Conservation (phyloP, 768 basidiomycete species). For the Phlegmacium glaucopus region DNA sequence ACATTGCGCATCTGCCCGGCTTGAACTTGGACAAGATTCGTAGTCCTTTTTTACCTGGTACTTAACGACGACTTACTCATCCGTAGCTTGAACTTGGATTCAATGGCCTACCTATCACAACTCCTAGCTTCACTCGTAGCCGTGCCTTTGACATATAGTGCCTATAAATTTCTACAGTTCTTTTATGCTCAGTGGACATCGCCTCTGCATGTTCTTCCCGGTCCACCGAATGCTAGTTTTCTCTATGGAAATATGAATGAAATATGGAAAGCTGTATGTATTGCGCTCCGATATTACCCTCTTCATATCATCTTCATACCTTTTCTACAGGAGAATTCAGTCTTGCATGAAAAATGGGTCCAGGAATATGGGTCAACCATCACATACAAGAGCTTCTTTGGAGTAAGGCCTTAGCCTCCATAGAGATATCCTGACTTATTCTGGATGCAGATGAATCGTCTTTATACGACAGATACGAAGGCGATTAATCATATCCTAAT, state of each 20-base stretch:
- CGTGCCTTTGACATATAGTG: conserved; percentile 23
- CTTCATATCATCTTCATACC: neutral
- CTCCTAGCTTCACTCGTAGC: conserved; percentile 18
- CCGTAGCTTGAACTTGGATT: too few species aligned
- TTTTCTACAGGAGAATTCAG: conserved; percentile 29
- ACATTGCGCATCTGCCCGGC: too few species aligned
- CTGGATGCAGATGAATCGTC: conserved; percentile 27
- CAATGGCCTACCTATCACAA: too few species aligned
- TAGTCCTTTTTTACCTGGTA: too few species aligned
- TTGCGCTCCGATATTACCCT: neutral
- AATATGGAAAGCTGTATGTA: conserved; percentile 38
- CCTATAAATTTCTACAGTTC: conserved; percentile 26
- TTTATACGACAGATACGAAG: conserved; percentile 58
- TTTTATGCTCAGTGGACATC: conserved; percentile 34
- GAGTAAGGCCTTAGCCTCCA: conserved; percentile 28
- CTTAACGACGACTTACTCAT: too few species aligned
- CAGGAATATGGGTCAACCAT: conserved; percentile 45
- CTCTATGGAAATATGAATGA: conserved; percentile 48
- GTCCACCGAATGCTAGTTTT: conserved; percentile 41
- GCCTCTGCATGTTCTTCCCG: conserved; percentile 45
- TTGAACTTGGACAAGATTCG: too few species aligned
- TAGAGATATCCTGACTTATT: neutral
- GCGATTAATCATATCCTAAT: conserved; percentile 64
- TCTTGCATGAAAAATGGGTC: conserved; percentile 45
- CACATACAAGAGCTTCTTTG: conserved; percentile 40